A percentile compares a stretch with the other conserved stretches of the same genome.
Conservation (phyloP, 768 basidiomycete species). For the Suillus sp. region DNA sequence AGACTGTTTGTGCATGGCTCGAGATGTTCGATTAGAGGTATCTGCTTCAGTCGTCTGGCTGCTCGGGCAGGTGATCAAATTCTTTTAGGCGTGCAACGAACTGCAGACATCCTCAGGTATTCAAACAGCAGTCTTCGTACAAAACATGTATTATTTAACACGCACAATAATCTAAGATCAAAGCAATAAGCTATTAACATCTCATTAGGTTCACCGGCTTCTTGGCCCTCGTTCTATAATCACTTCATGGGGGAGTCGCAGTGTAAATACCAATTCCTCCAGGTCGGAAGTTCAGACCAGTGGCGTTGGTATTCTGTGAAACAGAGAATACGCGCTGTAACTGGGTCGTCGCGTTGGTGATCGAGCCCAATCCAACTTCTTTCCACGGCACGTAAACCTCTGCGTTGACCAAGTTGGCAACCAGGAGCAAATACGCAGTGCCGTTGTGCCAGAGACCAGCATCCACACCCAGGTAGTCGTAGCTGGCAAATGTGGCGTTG, state of each 20-base stretch:
- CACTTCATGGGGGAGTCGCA: constrained; percentile 9
- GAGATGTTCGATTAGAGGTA: background rate
- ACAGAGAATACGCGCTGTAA: constrained; percentile 21
- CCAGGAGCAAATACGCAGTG: constrained; percentile 26
- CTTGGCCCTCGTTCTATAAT: background rate
- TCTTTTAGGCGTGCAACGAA: background rate
- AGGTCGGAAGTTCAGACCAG: constrained; percentile 21
- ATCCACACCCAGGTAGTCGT: constrained; percentile 25
- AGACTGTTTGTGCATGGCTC: background rate
- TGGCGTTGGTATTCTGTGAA: constrained; percentile 20
- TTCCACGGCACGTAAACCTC: constrained; percentile 20
- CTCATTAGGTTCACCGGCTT: background rate
- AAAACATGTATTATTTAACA: background rate
- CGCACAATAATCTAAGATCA: background rate
- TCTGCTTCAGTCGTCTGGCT: background rate
- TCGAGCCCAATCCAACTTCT: constrained; percentile 18
- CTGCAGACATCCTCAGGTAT: background rate
- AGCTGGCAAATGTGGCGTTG: constrained; percentile 11
- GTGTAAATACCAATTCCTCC: constrained; percentile 28
- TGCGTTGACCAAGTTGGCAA: constrained; percentile 14
- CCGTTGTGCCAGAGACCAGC: constrained; percentile 26
- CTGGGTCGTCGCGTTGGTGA: constrained; percentile 24
- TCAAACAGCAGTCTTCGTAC: background rate
- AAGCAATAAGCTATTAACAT: background rate
- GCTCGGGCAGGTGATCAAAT: background rate